Evolutionary conservation across 345 rosid species (phyloP).

Genomic region (Streptanthus diversifolius): DNA sequence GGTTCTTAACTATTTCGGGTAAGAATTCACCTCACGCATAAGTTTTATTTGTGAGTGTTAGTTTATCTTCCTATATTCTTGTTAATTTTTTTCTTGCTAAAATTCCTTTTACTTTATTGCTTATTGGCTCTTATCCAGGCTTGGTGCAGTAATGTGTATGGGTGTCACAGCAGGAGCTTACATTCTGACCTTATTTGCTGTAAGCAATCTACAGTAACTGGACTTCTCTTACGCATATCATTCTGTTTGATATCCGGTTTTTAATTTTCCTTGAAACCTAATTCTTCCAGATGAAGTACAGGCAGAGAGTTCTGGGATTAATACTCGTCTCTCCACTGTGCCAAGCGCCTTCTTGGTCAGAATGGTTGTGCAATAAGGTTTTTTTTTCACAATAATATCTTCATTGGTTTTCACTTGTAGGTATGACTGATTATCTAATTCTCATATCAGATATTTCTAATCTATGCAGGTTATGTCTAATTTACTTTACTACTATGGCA

Average conservation of each 20-base stretch:
- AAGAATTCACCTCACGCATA: slow-evolving; percentile 16
- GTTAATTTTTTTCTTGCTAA: neutral
- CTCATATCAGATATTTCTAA: slow-evolving; percentile 8
- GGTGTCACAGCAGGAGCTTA: slow-evolving; percentile 99
- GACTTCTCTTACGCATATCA: neutral
- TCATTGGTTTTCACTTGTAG: slow-evolving; percentile 1
- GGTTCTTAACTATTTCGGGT: slow-evolving; percentile 95
- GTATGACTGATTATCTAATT: neutral
- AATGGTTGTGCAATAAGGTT: slow-evolving; percentile 90
- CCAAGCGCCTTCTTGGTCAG: slow-evolving; percentile 93
- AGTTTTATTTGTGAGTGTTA: neutral
- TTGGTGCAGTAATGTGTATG: slow-evolving; percentile 96
- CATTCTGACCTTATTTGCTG: slow-evolving; percentile 87
- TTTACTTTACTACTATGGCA: slow-evolving; percentile 86
- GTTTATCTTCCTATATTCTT: neutral
- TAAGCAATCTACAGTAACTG: slow-evolving; percentile 38
- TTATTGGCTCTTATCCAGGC: slow-evolving; percentile 42
- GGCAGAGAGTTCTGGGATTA: slow-evolving; percentile 81
- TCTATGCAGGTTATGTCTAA: slow-evolving; percentile 70
- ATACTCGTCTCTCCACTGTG: slow-evolving; percentile 95
- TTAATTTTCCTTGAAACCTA: neutral
- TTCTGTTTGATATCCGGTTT: neutral
- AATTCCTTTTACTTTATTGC: neutral
- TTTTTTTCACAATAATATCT: slow-evolving; percentile 13
- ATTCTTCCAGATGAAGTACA: slow-evolving; percentile 65